phyloP scores from a whole-genome alignment of 139 green algal genomes.

The Chara braunii region DNA sequence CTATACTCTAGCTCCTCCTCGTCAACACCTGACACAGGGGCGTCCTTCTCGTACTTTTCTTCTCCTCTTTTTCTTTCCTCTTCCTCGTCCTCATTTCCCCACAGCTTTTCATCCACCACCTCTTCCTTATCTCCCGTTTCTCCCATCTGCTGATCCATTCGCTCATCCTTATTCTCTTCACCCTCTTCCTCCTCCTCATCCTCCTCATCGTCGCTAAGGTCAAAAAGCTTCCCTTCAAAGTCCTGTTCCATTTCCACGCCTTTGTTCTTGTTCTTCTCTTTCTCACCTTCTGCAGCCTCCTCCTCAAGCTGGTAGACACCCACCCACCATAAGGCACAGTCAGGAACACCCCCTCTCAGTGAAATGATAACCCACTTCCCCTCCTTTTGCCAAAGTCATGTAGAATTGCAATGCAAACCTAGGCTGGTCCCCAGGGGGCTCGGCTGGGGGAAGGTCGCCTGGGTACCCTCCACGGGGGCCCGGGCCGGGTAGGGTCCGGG shows the following conservation, averaged over 20 bases:
- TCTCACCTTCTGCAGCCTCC: constrained; percentile 26
- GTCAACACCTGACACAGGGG: constrained; percentile 8
- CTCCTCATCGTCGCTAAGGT: constrained; percentile 53
- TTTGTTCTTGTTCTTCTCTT: constrained; percentile 38
- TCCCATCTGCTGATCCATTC: constrained; percentile 50
- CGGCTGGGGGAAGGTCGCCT: no score
- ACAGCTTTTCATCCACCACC: constrained; percentile 86
- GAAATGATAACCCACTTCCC: no score
- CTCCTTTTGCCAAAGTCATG: no score
- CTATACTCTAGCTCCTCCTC: constrained; percentile 33
- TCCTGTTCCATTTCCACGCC: constrained; percentile 94
- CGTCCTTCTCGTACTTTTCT: constrained; percentile 63
- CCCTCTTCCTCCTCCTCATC: constrained; percentile 54
- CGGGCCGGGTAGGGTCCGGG: no score
- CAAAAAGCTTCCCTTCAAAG: constrained; percentile 82
- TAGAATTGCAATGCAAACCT: no score
- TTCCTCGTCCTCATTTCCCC: constrained; percentile 53
- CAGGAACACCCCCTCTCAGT: no score
- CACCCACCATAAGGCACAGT: no score
- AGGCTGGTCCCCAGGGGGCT: no score
- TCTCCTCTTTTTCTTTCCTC: constrained; percentile 34
- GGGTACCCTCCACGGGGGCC: no score
- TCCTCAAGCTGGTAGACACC: no score
- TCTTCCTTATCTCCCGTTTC: constrained; percentile 59
- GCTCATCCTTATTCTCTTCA: constrained; percentile 60